Percentiles rank a stretch among this genome's conserved stretches.
Evolutionary conservation across 108 stramenopile species (phyloP).

Genomic region (Cyclotella choctawhatcheeana): DNA sequence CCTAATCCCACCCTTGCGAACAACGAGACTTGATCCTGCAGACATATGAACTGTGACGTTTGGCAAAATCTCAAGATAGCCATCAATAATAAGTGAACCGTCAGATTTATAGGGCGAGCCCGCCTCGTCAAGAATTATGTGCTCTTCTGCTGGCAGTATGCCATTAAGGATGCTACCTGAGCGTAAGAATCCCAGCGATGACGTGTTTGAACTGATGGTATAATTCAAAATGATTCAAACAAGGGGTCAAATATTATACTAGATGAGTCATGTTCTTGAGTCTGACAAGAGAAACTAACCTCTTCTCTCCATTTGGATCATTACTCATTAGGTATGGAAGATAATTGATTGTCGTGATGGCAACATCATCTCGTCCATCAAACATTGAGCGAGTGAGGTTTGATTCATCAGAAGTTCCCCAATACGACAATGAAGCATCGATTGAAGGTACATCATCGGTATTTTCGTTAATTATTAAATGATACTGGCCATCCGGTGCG

Average conservation of each 20-base stretch:
- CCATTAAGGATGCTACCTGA: conserved; percentile 6
- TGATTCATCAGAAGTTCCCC: conserved; percentile 24
- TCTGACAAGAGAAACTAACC: too few species aligned
- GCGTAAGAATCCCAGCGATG: not conserved
- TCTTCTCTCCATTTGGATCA: conserved; percentile 7
- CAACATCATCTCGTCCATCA: conserved; percentile 18
- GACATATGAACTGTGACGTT: conserved; percentile 18
- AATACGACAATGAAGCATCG: conserved; percentile 33
- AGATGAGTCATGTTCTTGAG: too few species aligned
- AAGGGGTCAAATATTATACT: too few species aligned
- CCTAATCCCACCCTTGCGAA: conserved; percentile 15
- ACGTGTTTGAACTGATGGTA: conserved; percentile 2
- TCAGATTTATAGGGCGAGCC: conserved; percentile 22
- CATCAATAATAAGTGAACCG: conserved; percentile 25
- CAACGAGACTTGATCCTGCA: not conserved
- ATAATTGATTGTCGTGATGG: conserved; percentile 2
- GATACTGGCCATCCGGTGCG: not conserved
- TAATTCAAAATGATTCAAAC: too few species aligned
- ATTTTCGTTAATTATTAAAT: conserved; percentile 7
- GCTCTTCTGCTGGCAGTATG: conserved; percentile 10
- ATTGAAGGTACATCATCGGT: conserved; percentile 8
- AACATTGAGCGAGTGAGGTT: conserved; percentile 3
- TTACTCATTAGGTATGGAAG: conserved; percentile 24
- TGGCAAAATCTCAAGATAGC: conserved; percentile 13
- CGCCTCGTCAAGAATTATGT: conserved; percentile 17